Percentiles rank a stretch among this genome's conserved stretches.
These are phyloP conservation scores for Sanguinoderma infundibulare DNA, from an alignment of 1,284 basidiomycete species.

Conservation along the genomic window DNA sequence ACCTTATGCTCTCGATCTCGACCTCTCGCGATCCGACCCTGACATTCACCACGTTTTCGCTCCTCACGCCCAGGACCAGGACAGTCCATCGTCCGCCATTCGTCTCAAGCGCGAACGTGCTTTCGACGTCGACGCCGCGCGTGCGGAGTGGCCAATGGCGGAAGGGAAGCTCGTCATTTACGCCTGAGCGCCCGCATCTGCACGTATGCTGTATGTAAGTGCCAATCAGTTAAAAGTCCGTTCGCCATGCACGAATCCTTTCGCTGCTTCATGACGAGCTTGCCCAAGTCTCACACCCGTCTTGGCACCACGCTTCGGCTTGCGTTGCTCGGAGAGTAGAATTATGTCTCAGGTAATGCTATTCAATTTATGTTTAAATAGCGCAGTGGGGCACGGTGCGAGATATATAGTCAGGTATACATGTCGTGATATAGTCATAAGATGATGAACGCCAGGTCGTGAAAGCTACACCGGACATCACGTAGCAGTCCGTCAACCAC, in stretches of 20 bases:
- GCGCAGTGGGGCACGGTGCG: not conserved
- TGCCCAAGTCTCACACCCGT: not conserved
- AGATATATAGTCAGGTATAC: not conserved
- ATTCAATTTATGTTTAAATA: not conserved
- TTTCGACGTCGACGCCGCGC: constrained; percentile 62
- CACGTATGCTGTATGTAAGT: not conserved
- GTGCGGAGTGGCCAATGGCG: constrained; percentile 65
- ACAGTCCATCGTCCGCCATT: constrained; percentile 36
- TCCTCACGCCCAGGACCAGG: not conserved
- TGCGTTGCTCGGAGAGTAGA: not conserved
- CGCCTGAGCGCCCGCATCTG: constrained; percentile 30
- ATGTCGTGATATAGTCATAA: not conserved
- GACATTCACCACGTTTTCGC: constrained; percentile 40
- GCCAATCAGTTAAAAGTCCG: not conserved
- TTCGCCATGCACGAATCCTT: not conserved
- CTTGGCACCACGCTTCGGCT: not conserved
- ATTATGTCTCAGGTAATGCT: not conserved
- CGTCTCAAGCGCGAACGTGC: constrained; percentile 57
- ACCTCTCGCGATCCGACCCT: constrained; percentile 55
- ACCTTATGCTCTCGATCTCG: constrained; percentile 53
- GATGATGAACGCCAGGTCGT: not conserved
- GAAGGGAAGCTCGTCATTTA: constrained; percentile 50
- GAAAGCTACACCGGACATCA: not conserved
- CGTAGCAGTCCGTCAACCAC: constrained; percentile 35
- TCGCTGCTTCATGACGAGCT: not conserved